phyloP scores from a whole-genome alignment of 1,284 basidiomycete species.

The Thelephora terrestris region DNA sequence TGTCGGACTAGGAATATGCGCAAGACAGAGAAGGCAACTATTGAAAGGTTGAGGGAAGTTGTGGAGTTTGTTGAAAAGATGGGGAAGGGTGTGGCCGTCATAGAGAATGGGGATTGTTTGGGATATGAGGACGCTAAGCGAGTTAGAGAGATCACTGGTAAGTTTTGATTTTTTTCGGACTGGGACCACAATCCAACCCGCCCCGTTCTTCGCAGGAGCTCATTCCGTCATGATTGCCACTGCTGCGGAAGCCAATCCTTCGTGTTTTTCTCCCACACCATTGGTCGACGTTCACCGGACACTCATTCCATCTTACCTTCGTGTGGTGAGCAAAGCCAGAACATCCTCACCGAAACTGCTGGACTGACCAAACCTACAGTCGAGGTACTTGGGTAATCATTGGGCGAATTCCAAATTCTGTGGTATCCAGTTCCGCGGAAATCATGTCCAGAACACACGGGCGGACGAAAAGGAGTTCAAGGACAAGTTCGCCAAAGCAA shows the following conservation, averaged over 20 bases:
- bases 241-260: slow-evolving; percentile 88
- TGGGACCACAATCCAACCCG: slow-evolving; percentile 1
- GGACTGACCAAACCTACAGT: slow-evolving; percentile 24
- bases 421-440: slow-evolving; percentile 66
- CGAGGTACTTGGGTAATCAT: slow-evolving; percentile 65
- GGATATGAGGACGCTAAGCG: slow-evolving; percentile 71
- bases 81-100: slow-evolving; percentile 70
- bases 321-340: slow-evolving; percentile 42
- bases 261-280: slow-evolving; percentile 70
- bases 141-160: slow-evolving; percentile 69
- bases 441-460: slow-evolving; percentile 45
- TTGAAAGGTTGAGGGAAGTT: slow-evolving; percentile 75
- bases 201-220: slow-evolving; percentile 42
- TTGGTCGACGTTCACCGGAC: slow-evolving; percentile 60
- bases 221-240: slow-evolving; percentile 94
- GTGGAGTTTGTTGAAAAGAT: slow-evolving; percentile 68
- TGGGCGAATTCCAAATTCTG: slow-evolving; percentile 93
- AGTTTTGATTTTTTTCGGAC: slow-evolving; percentile 12
- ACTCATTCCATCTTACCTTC: slow-evolving; percentile 69
- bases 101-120: slow-evolving; percentile 91
- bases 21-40: slow-evolving; percentile 70
- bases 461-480: slow-evolving; percentile 48
- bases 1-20: slow-evolving; percentile 95
- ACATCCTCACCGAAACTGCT: background rate
- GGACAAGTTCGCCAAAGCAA: slow-evolving; percentile 49